Conservation (phyloP, 208 protist genomes). For the Phytomonas sp. region DNA sequence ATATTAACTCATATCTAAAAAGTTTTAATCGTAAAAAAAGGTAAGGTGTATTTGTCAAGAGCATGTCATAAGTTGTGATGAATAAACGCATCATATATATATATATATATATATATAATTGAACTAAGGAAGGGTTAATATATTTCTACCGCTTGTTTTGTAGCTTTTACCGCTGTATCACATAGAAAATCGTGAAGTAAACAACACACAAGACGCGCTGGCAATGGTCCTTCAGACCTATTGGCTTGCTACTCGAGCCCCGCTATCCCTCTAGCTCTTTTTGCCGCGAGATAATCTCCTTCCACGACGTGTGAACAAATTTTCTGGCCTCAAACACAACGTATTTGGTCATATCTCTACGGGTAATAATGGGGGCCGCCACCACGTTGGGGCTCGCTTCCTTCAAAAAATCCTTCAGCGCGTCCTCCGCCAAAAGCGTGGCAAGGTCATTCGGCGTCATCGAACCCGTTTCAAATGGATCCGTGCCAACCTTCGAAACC, state of each 20-base stretch:
- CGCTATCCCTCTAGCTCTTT: background rate
- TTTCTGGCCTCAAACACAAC: slow-evolving; percentile 50
- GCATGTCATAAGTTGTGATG: background rate
- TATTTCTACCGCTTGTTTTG: background rate
- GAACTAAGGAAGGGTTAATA: background rate
- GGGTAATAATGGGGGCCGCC: slow-evolving; percentile 42
- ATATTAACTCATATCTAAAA: background rate
- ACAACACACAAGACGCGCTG: background rate
- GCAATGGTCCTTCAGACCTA: background rate
- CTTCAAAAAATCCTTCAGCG: slow-evolving; percentile 81
- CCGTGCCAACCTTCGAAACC: slow-evolving; percentile 75
- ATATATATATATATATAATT: background rate
- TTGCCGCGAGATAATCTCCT: slow-evolving; percentile 23
- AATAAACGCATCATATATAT: background rate
- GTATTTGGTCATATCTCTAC: slow-evolving; percentile 60
- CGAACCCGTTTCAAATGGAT: slow-evolving; percentile 58
- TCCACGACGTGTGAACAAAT: slow-evolving; percentile 54
- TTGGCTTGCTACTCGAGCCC: background rate
- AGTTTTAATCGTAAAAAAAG: background rate
- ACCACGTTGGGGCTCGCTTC: slow-evolving; percentile 51
- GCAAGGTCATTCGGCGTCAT: slow-evolving; percentile 56
- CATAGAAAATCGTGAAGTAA: no score
- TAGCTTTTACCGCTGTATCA: no score
- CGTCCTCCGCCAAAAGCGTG: slow-evolving; percentile 65
- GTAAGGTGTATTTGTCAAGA: background rate